phyloP scores from a whole-genome alignment of 2,329 filamentous ascomycete species.

The Helotiales sp. region DNA sequence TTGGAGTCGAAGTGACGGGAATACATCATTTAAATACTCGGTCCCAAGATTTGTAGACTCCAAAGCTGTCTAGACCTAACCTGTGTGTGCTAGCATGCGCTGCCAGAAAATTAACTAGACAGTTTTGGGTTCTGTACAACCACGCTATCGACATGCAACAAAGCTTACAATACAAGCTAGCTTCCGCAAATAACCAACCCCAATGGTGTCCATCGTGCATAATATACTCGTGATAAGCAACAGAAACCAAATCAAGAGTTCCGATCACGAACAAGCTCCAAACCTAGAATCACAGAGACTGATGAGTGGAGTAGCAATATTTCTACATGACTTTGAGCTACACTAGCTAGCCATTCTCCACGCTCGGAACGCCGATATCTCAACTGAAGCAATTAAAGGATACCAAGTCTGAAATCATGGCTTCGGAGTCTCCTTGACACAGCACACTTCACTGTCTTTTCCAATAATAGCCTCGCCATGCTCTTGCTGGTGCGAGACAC shows the following conservation, averaged over 20 bases:
- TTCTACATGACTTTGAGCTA: slow-evolving; percentile 32
- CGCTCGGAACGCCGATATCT: slow-evolving; percentile 12
- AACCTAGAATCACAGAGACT: background rate
- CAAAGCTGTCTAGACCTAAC: too few relatives aligned
- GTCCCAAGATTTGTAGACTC: too few relatives aligned
- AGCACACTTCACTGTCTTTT: slow-evolving; percentile 25
- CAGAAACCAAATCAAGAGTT: background rate
- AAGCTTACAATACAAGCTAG: background rate
- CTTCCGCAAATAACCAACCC: background rate
- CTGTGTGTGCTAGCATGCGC: too few relatives aligned
- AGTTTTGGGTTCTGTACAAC: too few relatives aligned
- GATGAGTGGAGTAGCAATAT: slow-evolving; percentile 26
- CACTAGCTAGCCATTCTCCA: slow-evolving; percentile 30
- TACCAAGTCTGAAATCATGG: slow-evolving; percentile 11
- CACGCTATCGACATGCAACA: background rate
- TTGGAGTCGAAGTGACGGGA: background rate
- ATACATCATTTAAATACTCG: too few relatives aligned
- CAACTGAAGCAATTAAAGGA: background rate
- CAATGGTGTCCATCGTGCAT: background rate
- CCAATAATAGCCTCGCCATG: slow-evolving; percentile 22
- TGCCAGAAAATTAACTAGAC: too few relatives aligned
- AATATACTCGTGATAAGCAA: background rate
- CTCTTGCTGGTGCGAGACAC: slow-evolving; percentile 19
- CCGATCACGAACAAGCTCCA: background rate
- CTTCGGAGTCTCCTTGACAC: slow-evolving; percentile 27